These are phyloP conservation scores for Hymenoscyphus repandus DNA, from an alignment of 2,329 filamentous ascomycete species.

Conservation along the genomic window DNA sequence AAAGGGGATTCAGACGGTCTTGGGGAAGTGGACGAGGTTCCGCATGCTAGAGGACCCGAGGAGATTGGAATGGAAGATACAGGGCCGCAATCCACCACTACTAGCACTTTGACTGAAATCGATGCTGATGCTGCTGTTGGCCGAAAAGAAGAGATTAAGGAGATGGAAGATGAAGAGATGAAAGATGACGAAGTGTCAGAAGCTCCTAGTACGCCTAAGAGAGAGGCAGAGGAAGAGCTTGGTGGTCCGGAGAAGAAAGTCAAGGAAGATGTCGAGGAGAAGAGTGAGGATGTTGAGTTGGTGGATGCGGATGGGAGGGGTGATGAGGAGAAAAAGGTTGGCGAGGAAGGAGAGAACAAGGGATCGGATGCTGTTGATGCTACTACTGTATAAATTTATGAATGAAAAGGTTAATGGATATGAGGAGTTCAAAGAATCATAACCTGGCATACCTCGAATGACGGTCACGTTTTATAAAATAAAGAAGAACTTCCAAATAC, in stretches of 20 bases:
- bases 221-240: slow-evolving; percentile 48
- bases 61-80: slow-evolving; percentile 83
- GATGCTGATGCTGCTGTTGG: slow-evolving; percentile 59
- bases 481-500: too few relatives aligned
- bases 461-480: not conserved
- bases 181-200: slow-evolving; percentile 15
- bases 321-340: slow-evolving; percentile 13
- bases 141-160: slow-evolving; percentile 37
- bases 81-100: slow-evolving; percentile 56
- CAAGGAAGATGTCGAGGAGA: slow-evolving; percentile 35
- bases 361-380: slow-evolving; percentile 18
- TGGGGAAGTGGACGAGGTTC: slow-evolving; percentile 57
- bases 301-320: slow-evolving; percentile 20
- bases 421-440: not conserved
- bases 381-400: slow-evolving; percentile 15
- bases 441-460: not conserved
- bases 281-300: slow-evolving; percentile 13
- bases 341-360: slow-evolving; percentile 17
- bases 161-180: slow-evolving; percentile 28
- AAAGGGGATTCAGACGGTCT: slow-evolving; percentile 29
- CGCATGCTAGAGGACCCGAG: slow-evolving; percentile 79
- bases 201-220: slow-evolving; percentile 42
- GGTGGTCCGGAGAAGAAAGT: slow-evolving; percentile 41
- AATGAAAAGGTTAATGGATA: not conserved
- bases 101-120: slow-evolving; percentile 47